Percentiles rank a stretch among this genome's conserved stretches.
Conservation (phyloP, 169 alveolate species). For the Theileria annulata region DNA sequence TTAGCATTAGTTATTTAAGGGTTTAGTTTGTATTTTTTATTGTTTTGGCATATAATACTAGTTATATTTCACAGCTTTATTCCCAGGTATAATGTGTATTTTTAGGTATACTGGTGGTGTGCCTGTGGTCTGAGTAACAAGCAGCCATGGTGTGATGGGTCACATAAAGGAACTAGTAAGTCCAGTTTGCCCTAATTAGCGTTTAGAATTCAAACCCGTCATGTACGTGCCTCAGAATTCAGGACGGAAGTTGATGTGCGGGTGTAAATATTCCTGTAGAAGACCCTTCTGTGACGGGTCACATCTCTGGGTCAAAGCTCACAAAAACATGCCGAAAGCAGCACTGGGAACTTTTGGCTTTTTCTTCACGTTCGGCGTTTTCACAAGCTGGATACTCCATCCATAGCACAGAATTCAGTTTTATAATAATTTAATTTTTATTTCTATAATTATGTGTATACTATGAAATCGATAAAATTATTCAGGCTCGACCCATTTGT, state of each 20-base stretch:
- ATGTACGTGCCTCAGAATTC: constrained; percentile 78
- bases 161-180: constrained; percentile 75
- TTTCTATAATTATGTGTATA: too few species aligned
- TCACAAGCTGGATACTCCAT: constrained; percentile 79
- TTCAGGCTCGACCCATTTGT: constrained; percentile 69
- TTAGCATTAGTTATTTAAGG: not conserved
- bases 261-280: constrained; percentile 72
- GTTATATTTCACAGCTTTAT: not conserved
- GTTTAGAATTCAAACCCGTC: constrained; percentile 74
- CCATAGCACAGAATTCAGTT: constrained; percentile 44
- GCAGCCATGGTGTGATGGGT: constrained; percentile 81
- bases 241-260: constrained; percentile 77
- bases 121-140: constrained; percentile 72
- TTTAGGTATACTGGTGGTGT: constrained; percentile 80
- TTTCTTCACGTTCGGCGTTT: constrained; percentile 76
- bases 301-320: constrained; percentile 81
- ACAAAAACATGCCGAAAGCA: constrained; percentile 76
- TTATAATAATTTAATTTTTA: too few species aligned
- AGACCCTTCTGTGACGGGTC: constrained; percentile 78
- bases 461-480: not conserved
- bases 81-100: not conserved
- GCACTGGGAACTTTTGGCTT: constrained; percentile 74
- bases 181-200: constrained; percentile 1
- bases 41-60: not conserved
- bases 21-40: not conserved